Conservation (phyloP, 2,329 filamentous ascomycete species). For the Aureobasidium melanogenum region DNA sequence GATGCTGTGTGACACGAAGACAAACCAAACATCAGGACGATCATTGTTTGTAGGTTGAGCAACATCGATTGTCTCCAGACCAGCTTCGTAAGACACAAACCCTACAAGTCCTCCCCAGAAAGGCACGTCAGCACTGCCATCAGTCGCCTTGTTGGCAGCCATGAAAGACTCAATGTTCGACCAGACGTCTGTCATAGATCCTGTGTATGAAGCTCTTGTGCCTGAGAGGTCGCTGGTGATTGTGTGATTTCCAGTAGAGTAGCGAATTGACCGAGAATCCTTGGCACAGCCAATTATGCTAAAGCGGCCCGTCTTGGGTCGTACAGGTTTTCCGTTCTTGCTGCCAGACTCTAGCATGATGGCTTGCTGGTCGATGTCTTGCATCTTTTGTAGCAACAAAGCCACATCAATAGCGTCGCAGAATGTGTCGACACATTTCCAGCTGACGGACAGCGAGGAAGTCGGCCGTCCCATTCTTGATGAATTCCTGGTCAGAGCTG, state of each 20-base stretch:
- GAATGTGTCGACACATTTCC: background rate
- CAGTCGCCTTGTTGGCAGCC: constrained; percentile 25
- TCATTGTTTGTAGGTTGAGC: constrained; percentile 28
- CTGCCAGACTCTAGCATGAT: constrained; percentile 41
- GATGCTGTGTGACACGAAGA: constrained; percentile 68
- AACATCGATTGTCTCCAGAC: constrained; percentile 53
- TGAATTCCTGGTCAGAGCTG: background rate
- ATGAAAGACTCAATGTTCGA: constrained; percentile 29
- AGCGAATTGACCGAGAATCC: constrained; percentile 30
- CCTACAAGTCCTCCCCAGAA: constrained; percentile 83
- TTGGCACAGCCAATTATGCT: constrained; percentile 66
- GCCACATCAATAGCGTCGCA: constrained; percentile 23
- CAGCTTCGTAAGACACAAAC: constrained; percentile 77
- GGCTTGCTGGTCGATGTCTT: constrained; percentile 27
- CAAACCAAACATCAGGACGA: constrained; percentile 63
- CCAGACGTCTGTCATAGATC: constrained; percentile 9
- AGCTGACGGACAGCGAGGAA: background rate
- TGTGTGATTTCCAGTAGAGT: constrained; percentile 6
- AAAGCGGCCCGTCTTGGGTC: constrained; percentile 50
- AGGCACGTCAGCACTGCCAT: constrained; percentile 35
- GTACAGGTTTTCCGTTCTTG: constrained; percentile 32
- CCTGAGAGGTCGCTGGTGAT: constrained; percentile 3
- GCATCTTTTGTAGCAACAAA: constrained; percentile 29
- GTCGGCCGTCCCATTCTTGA: background rate
- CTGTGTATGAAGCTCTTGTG: background rate